Conservation (phyloP, 805 yeast genomes). For the Yueomyces sinensis region DNA sequence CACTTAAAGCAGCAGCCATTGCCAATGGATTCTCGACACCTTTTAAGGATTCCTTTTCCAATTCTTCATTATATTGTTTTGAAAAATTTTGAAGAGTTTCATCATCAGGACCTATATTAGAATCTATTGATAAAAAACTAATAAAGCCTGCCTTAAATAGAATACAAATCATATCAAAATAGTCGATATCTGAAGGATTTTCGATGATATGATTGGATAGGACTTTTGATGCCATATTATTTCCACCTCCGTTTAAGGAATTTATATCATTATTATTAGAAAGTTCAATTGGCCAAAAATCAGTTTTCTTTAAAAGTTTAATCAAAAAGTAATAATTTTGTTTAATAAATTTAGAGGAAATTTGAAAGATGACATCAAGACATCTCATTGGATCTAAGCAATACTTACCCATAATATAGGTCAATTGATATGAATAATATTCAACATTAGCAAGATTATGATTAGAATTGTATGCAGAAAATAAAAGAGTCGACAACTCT, state of each 20-base stretch:
- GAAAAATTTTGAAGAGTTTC: constrained; percentile 33
- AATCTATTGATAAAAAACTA: constrained; percentile 47
- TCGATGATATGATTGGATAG: constrained; percentile 30
- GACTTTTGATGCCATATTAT: constrained; percentile 38
- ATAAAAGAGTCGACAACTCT: constrained; percentile 40
- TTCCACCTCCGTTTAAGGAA: constrained; percentile 37
- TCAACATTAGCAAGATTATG: constrained; percentile 30
- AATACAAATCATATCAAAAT: constrained; percentile 36
- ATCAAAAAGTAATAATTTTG: constrained; percentile 35
- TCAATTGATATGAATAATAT: constrained; percentile 34
- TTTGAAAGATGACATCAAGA: constrained; percentile 46
- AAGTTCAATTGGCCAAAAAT: constrained; percentile 50
- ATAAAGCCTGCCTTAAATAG: constrained; percentile 55
- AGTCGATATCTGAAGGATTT: constrained; percentile 4
- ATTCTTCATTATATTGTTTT: constrained; percentile 30
- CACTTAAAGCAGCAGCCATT: constrained; percentile 74
- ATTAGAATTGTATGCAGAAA: constrained; percentile 28
- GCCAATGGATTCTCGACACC: constrained; percentile 74
- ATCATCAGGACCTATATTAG: constrained; percentile 41
- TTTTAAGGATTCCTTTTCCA: constrained; percentile 42
- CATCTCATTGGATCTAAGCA: constrained; percentile 60
- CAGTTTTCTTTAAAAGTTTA: constrained; percentile 36
- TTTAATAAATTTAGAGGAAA: constrained; percentile 34
- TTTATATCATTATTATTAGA: constrained; percentile 25
- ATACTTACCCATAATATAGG: constrained; percentile 58